A percentile compares a stretch with the other conserved stretches of the same genome.
phyloP scores from a whole-genome alignment of 192 early-diverging fungal species.

The Coemansia sp. region DNA sequence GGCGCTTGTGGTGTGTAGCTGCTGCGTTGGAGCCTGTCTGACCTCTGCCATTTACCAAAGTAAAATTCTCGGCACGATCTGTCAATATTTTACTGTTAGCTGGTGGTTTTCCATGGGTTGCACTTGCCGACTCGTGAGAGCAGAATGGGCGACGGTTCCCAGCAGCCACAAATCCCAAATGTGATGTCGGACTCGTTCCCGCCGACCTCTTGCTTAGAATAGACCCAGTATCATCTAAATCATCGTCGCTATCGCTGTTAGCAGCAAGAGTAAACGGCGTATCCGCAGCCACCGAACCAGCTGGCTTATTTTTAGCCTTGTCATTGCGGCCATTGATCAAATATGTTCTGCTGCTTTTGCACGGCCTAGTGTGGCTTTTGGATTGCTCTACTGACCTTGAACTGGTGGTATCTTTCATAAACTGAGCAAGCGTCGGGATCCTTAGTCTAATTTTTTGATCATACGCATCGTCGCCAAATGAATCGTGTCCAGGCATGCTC shows the following conservation, averaged over 20 bases:
- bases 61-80: neutral
- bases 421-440: neutral
- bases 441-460: neutral
- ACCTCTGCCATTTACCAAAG: neutral
- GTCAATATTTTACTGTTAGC: neutral
- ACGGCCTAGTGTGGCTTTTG: neutral
- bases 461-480: neutral
- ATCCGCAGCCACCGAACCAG: neutral
- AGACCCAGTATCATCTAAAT: neutral
- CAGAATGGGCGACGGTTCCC: neutral
- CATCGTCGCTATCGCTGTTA: slow-evolving; percentile 4
- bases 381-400: neutral
- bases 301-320: neutral
- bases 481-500: neutral
- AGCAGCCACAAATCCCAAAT: neutral
- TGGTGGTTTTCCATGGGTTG: neutral
- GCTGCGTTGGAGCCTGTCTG: neutral
- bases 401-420: neutral
- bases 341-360: neutral
- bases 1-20: slow-evolving; percentile 9
- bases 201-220: neutral
- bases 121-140: neutral
- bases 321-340: neutral
- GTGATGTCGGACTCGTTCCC: neutral
- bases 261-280: neutral